Base-by-base conservation (phyloP, 345 rosid genomes). In the Brassica nigra region DNA sequence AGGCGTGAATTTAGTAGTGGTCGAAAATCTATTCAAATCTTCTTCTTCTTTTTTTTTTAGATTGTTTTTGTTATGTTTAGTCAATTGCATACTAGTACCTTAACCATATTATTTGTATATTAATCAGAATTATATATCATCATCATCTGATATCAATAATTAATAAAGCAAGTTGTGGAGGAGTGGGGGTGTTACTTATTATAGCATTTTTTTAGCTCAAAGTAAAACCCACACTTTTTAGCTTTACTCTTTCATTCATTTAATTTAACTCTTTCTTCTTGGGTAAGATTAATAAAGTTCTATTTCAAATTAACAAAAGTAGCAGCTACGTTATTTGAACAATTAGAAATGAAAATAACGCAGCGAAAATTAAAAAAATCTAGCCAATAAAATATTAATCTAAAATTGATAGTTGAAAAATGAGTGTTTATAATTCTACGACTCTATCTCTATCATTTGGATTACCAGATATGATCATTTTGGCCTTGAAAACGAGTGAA, bases 1-100 rank as follows among this genome's bases (percentile, higher is more conserved):
- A 36, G 76, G 76, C 72, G 30, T 75, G 42, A 64, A 80, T 80
- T 75, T 75, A 75, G 82, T 68, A 74, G 83, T 75, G 71, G 76
- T 52, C 37, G 27, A 75, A 8, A 68, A 55, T 75, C 67, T 68
- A 12, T 49, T 47, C 15, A 28, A 57, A 18, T 66, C 44, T 37
- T 37, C 10, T 23, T 23, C 0, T 23, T 23, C 12, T 10, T 14
- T 6, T 49, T 23, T 63, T 70, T 71, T 36, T 27, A 71, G 62
- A 71, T 71, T 78, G 1, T 49, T 71, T 64, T 64, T 3, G 68
- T 29, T 64, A 6, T 14, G 62, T 65, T 66, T 65, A 78, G 77
- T 78, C 82, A 73, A 79, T 67, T 58, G 57, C 68, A 66, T 73
- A 39, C 10, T 12, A 5, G 15, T 15, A 67, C 62, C 27, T 73